These are phyloP conservation scores for Cyclospora cayetanensis DNA, from an alignment of 169 alveolate genomes.

Conservation along the genomic window DNA sequence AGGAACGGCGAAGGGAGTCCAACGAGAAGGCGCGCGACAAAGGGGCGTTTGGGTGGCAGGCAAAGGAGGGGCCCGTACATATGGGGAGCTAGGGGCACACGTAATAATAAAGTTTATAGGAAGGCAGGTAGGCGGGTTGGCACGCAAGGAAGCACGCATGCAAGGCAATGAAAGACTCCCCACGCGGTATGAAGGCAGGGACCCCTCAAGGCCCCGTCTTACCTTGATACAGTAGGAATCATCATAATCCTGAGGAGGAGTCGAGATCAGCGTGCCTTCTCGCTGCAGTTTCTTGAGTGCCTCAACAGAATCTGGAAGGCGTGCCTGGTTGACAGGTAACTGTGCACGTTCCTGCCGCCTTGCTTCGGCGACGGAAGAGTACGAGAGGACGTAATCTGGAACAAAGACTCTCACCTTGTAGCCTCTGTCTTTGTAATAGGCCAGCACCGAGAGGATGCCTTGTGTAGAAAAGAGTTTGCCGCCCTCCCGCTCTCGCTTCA, in stretches of 20 bases:
- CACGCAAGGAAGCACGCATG: too few species aligned
- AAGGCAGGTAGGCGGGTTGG: too few species aligned
- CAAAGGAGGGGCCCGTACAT: too few species aligned
- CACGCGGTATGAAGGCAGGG: neutral
- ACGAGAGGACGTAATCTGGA: slow-evolving; percentile 70
- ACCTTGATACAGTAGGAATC: slow-evolving; percentile 70
- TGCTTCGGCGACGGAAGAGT: slow-evolving; percentile 57
- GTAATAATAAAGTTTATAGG: too few species aligned
- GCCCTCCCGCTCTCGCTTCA: neutral
- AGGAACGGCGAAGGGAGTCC: too few species aligned
- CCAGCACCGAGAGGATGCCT: slow-evolving; percentile 52
- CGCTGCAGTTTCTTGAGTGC: slow-evolving; percentile 29
- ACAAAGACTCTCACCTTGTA: slow-evolving; percentile 68
- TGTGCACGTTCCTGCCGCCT: slow-evolving; percentile 38
- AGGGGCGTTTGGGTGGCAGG: too few species aligned
- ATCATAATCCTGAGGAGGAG: slow-evolving; percentile 75
- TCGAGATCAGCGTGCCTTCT: slow-evolving; percentile 52
- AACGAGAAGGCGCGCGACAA: too few species aligned
- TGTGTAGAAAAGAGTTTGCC: slow-evolving; percentile 20
- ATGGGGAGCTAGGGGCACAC: too few species aligned
- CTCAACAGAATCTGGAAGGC: slow-evolving; percentile 56
- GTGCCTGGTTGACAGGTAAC: neutral
- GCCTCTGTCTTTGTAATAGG: slow-evolving; percentile 44
- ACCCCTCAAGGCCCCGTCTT: neutral
- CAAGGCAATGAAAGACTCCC: neutral